Conservation (phyloP, 306 rosid genomes). For the Crotalaria pallida region DNA sequence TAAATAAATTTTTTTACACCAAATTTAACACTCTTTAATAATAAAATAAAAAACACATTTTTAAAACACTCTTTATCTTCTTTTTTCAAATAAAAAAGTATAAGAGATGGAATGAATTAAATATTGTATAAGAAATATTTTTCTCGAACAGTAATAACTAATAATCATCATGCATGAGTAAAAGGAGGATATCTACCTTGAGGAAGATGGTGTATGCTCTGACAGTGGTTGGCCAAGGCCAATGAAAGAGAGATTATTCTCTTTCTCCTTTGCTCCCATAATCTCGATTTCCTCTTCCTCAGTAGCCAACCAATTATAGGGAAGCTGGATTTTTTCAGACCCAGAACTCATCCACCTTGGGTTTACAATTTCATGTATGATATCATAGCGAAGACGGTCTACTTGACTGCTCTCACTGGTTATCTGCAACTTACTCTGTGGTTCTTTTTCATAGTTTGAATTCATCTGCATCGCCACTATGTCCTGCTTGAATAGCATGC, state of each 20-base stretch:
- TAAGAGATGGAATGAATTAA: too few species aligned
- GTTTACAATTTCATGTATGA: not conserved
- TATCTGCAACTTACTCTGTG: too few species aligned
- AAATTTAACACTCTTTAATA: too few species aligned
- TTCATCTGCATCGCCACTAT: too few species aligned
- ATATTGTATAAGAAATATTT: too few species aligned
- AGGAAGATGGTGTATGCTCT: not conserved
- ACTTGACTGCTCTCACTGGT: not conserved
- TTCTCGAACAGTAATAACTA: too few species aligned
- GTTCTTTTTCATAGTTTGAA: too few species aligned
- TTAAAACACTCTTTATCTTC: too few species aligned
- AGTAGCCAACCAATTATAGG: not conserved
- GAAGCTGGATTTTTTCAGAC: not conserved
- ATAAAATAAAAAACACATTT: too few species aligned
- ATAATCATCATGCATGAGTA: not conserved
- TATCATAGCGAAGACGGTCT: not conserved
- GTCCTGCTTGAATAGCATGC: not conserved
- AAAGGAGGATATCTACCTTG: not conserved
- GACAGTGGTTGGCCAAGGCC: not conserved
- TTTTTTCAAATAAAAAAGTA: too few species aligned
- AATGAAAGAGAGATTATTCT: not conserved
- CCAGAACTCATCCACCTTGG: not conserved
- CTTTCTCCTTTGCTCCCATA: not conserved
- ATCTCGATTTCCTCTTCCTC: constrained; percentile 9
- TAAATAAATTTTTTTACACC: too few species aligned